These are phyloP conservation scores for Danielia reshetovae DNA, from an alignment of 805 yeast genomes.

Conservation along the genomic window DNA sequence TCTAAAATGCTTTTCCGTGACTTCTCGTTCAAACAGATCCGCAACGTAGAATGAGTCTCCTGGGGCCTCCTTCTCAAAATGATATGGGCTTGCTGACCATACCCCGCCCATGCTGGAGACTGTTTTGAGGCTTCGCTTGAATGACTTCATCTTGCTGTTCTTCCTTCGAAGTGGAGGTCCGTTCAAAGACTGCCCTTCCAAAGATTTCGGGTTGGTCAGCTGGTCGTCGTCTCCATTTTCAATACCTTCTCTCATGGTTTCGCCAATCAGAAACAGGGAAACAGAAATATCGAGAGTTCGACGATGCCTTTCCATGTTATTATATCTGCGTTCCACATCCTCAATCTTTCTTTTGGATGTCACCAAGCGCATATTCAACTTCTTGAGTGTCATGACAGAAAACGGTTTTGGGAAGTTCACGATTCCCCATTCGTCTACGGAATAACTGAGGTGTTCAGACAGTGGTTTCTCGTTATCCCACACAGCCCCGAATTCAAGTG, in stretches of 20 bases:
- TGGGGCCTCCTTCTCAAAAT: slow-evolving; percentile 41
- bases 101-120: slow-evolving; percentile 27
- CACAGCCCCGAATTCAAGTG: too few relatives aligned
- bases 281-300: not conserved
- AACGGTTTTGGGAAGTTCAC: slow-evolving; percentile 31
- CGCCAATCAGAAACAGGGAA: not conserved
- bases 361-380: slow-evolving; percentile 32
- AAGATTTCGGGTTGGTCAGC: not conserved
- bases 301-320: too few relatives aligned
- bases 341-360: slow-evolving; percentile 21
- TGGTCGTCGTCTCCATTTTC: not conserved
- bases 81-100: slow-evolving; percentile 63
- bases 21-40: slow-evolving; percentile 38
- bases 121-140: slow-evolving; percentile 25
- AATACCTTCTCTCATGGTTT: not conserved
- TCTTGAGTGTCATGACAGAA: slow-evolving; percentile 29
- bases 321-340: slow-evolving; percentile 25
- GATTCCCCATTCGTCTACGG: not conserved
- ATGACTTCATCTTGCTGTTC: slow-evolving; percentile 14
- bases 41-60: slow-evolving; percentile 50
- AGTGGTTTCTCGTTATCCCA: too few relatives aligned
- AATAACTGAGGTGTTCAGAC: too few relatives aligned
- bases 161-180: too few relatives aligned
- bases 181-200: too few relatives aligned
- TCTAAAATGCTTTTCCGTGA: slow-evolving; percentile 56